phyloP scores from a whole-genome alignment of 331 rosid species.

The Dryas integrifolia region DNA sequence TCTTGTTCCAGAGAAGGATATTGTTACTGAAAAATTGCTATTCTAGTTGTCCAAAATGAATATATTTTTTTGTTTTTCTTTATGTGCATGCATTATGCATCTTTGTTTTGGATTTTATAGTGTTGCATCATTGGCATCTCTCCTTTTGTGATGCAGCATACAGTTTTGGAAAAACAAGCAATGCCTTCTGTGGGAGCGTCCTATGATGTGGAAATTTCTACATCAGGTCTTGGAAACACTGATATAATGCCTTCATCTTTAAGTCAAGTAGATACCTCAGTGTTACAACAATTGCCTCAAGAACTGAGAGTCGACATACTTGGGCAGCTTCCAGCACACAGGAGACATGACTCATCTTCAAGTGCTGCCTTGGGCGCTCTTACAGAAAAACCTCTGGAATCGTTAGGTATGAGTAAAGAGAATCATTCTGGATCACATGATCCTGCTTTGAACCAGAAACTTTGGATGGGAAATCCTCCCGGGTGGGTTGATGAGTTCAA shows the following conservation, averaged over 20 bases:
- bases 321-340: slow-evolving; percentile 74
- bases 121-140: slow-evolving; percentile 13
- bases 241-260: slow-evolving; percentile 80
- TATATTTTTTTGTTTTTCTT: neutral
- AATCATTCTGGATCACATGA: slow-evolving; percentile 34
- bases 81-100: neutral
- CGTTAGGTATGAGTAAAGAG: slow-evolving; percentile 25
- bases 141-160: slow-evolving; percentile 41
- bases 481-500: slow-evolving; percentile 74
- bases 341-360: slow-evolving; percentile 46
- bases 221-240: slow-evolving; percentile 40
- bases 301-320: slow-evolving; percentile 64
- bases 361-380: slow-evolving; percentile 28
- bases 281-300: slow-evolving; percentile 72
- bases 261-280: slow-evolving; percentile 79
- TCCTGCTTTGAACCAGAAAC: slow-evolving; percentile 34
- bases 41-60: slow-evolving; percentile 19
- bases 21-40: slow-evolving; percentile 15
- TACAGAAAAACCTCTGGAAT: slow-evolving; percentile 30
- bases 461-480: slow-evolving; percentile 86
- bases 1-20: slow-evolving; percentile 7
- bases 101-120: neutral
- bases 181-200: slow-evolving; percentile 40
- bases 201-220: slow-evolving; percentile 24
- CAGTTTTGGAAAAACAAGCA: slow-evolving; percentile 30